Evolutionary conservation across 345 rosid species (phyloP).

Genomic region (Eucalyptus sp.): DNA sequence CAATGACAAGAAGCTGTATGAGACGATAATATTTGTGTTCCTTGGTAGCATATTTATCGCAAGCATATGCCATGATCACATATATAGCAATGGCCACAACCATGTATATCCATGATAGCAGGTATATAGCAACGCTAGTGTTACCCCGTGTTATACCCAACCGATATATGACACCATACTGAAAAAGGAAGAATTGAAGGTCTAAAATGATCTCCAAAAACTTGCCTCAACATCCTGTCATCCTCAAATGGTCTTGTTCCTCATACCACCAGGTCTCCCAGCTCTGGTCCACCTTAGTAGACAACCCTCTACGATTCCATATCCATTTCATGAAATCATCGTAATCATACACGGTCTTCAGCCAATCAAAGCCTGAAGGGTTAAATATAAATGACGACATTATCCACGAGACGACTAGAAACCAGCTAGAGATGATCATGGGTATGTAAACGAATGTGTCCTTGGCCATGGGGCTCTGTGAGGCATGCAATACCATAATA

Average conservation of each 20-base stretch:
- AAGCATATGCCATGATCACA: slow-evolving; percentile 44
- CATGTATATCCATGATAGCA: slow-evolving; percentile 62
- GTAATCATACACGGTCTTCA: too few species aligned
- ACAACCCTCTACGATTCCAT: too few species aligned
- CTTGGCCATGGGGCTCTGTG: too few species aligned
- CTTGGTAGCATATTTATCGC: slow-evolving; percentile 56
- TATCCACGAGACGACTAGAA: too few species aligned
- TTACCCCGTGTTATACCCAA: slow-evolving; percentile 27
- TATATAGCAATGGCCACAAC: slow-evolving; percentile 35
- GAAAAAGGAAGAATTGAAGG: slow-evolving; percentile 86
- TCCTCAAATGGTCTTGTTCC: slow-evolving; percentile 77
- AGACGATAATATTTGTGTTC: slow-evolving; percentile 61
- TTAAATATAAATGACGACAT: too few species aligned
- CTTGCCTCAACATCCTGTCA: slow-evolving; percentile 58
- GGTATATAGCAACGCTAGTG: slow-evolving; percentile 41
- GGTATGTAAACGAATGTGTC: too few species aligned
- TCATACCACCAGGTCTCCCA: slow-evolving; percentile 96
- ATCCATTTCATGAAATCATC: too few species aligned
- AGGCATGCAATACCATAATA: too few species aligned
- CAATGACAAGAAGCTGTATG: slow-evolving; percentile 37
- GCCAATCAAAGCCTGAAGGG: too few species aligned
- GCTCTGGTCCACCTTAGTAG: slow-evolving; percentile 50
- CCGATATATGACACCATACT: slow-evolving; percentile 67
- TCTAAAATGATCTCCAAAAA: slow-evolving; percentile 62
- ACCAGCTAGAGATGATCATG: too few species aligned